phyloP scores from a whole-genome alignment of 2,329 filamentous ascomycete genomes.

The Venturiaceae sp. region DNA sequence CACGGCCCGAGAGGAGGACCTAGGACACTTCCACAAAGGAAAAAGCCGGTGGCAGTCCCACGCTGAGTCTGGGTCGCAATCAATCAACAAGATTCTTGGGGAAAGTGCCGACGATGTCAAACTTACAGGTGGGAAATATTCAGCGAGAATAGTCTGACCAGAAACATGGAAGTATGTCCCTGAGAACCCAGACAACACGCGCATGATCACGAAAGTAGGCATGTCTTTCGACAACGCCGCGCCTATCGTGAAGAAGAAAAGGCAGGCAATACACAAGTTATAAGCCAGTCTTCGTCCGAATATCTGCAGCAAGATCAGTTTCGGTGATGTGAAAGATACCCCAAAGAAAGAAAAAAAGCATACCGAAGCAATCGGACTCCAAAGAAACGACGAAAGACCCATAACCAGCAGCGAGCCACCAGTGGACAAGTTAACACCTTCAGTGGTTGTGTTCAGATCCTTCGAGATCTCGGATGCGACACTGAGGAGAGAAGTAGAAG shows the following conservation, averaged over 20 bases:
- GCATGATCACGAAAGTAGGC: conserved; percentile 12
- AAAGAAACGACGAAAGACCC: neutral
- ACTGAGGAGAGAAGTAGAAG: neutral
- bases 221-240: conserved; percentile 12
- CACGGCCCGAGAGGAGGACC: conserved; percentile 30
- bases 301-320: conserved; percentile 6
- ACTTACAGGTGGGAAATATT: conserved; percentile 14
- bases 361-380: neutral
- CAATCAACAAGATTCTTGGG: conserved; percentile 12
- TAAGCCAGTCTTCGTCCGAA: conserved; percentile 11
- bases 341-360: neutral
- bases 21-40: conserved; percentile 31
- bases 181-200: conserved; percentile 12
- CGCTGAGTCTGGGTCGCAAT: conserved; percentile 16
- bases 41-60: conserved; percentile 34
- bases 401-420: neutral
- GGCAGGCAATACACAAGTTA: conserved; percentile 10
- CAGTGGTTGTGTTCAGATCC: neutral
- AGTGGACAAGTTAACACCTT: neutral
- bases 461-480: neutral
- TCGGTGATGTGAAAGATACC: too few species aligned
- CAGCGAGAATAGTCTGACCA: conserved; percentile 14
- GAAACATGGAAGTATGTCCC: conserved; percentile 14
- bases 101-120: neutral
- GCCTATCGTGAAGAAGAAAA: conserved; percentile 12